Conservation (phyloP, 2,329 filamentous ascomycete species). For the Fusarium transvaalense region DNA sequence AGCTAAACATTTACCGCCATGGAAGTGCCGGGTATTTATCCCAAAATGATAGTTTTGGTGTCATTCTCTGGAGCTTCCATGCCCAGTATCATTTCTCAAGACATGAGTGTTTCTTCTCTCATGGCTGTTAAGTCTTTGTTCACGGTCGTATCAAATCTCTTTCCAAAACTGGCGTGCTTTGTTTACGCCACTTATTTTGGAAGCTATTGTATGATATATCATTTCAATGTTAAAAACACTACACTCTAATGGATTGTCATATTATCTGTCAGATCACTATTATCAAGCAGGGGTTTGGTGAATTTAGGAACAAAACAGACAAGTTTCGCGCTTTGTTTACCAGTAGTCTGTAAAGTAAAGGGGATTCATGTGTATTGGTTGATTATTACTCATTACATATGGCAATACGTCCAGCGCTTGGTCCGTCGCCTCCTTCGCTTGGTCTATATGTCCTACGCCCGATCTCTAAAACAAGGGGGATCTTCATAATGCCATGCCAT, state of each 20-base stretch:
- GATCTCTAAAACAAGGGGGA: constrained; percentile 28
- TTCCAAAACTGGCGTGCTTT: not conserved
- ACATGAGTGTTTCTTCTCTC: constrained; percentile 2
- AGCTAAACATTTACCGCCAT: not conserved
- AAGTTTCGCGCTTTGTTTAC: constrained; percentile 16
- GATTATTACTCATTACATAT: constrained; percentile 46
- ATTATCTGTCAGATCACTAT: not conserved
- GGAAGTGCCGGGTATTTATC: constrained; percentile 21
- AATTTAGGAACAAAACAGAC: not conserved
- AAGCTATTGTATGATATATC: constrained; percentile 21
- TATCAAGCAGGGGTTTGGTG: not conserved
- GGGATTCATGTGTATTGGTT: constrained; percentile 21
- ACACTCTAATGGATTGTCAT: not conserved
- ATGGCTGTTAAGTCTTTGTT: constrained; percentile 23
- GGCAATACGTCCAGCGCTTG: constrained; percentile 57
- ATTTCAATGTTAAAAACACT: constrained; percentile 7
- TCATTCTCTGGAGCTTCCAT: not conserved
- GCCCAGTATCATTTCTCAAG: constrained; percentile 17
- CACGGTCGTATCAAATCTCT: not conserved
- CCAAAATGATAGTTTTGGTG: not conserved
- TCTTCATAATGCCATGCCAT: constrained; percentile 14
- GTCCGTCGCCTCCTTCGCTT: constrained; percentile 48
- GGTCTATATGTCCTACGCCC: constrained; percentile 30
- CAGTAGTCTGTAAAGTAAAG: not conserved
- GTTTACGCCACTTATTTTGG: constrained; percentile 7